A percentile compares a stretch with the other conserved stretches of the same genome.
Evolutionary conservation across 192 early-diverging fungal genomes (phyloP).

Genomic region (Gamsiella multidivaricata): DNA sequence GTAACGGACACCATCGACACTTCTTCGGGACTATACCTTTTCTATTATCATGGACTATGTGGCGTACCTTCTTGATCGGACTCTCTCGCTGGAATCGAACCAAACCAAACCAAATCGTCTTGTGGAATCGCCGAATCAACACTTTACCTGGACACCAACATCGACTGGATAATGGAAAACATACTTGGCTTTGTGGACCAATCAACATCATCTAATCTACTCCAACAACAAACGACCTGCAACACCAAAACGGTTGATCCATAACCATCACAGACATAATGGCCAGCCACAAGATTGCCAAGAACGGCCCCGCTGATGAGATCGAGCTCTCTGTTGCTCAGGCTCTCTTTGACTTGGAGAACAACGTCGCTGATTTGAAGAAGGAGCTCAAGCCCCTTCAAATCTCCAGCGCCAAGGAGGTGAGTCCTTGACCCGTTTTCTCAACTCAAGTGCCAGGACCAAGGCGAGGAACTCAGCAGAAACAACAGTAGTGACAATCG

Average conservation of each 20-base stretch:
- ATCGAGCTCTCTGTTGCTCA: conserved; percentile 96
- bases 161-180: neutral
- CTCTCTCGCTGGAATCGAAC: neutral
- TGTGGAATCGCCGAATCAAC: too few relatives aligned
- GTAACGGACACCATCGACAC: neutral
- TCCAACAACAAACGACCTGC: neutral
- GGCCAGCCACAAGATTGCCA: conserved; percentile 59
- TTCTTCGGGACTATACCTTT: neutral
- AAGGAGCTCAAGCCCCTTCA: conserved; percentile 95
- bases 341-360: conserved; percentile 94
- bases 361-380: conserved; percentile 96
- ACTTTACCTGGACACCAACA: neutral
- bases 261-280: conserved; percentile 61
- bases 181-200: neutral
- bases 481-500: neutral
- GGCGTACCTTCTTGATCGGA: neutral
- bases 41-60: too few relatives aligned
- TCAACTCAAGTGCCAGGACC: neutral
- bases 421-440: conserved; percentile 39
- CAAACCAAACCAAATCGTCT: too few relatives aligned
- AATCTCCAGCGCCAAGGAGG: conserved; percentile 96
- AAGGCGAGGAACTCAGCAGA: neutral
- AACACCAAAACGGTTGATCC: neutral
- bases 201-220: conserved; percentile 11
- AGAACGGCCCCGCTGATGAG: conserved; percentile 70